These are phyloP conservation scores for Phytophthora agathidicida DNA, from an alignment of 352 stramenopile genomes.

Conservation along the genomic window DNA sequence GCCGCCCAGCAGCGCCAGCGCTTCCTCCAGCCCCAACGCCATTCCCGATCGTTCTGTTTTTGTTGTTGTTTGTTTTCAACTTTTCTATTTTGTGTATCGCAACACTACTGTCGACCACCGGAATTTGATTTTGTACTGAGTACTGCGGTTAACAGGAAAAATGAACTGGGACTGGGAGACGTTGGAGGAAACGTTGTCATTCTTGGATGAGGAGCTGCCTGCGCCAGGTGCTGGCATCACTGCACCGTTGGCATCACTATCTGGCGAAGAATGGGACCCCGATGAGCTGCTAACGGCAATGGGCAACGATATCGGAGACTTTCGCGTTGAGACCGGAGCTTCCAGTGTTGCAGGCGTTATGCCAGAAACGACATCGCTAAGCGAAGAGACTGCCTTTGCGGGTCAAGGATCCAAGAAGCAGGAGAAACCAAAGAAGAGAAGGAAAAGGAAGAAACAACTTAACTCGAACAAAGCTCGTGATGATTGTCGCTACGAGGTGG, in stretches of 20 bases:
- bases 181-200: constrained; percentile 17
- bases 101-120: constrained; percentile 6
- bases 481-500: constrained; percentile 26
- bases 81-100: background rate
- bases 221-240: no score
- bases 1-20: constrained; percentile 23
- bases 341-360: no score
- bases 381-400: no score
- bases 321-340: background rate
- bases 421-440: constrained; percentile 10
- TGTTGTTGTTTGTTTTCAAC: constrained; percentile 4
- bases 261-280: constrained; percentile 1
- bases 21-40: constrained; percentile 17
- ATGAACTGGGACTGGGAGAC: constrained; percentile 21
- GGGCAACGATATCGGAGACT: constrained; percentile 16
- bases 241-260: background rate
- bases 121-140: no score
- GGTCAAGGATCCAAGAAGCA: background rate
- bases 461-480: constrained; percentile 38
- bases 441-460: constrained; percentile 17
- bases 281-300: constrained; percentile 18
- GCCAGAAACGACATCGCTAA: background rate
- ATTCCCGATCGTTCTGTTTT: background rate
- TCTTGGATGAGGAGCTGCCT: constrained; percentile 14
- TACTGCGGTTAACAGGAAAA: no score